These are phyloP conservation scores for Raffaelea arxii DNA, from an alignment of 2,329 filamentous ascomycete species.

Conservation along the genomic window DNA sequence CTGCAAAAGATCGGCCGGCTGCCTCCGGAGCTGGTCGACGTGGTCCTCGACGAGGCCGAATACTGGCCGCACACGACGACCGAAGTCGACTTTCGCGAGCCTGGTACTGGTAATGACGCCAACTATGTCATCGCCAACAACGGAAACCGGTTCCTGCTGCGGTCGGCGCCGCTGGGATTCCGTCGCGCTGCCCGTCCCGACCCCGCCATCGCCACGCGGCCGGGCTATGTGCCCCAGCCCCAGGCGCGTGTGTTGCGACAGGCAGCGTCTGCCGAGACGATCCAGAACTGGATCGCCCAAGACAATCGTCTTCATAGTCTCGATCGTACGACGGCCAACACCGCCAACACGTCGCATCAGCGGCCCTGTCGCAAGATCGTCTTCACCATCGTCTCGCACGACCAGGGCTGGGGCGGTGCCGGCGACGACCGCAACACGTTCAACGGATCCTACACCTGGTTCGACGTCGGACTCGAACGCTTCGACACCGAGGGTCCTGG, in stretches of 20 bases:
- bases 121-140: conserved; percentile 4
- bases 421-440: conserved; percentile 24
- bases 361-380: conserved; percentile 50
- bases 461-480: conserved; percentile 50
- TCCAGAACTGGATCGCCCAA: no score
- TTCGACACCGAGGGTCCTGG: conserved; percentile 28
- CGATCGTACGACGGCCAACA: no score
- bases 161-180: background rate
- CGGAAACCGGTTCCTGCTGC: conserved; percentile 8
- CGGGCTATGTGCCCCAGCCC: no score
- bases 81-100: conserved; percentile 18
- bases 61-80: conserved; percentile 48
- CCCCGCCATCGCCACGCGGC: no score
- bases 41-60: conserved; percentile 48
- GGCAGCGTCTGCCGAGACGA: no score
- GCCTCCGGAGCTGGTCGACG: conserved; percentile 45
- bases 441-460: conserved; percentile 48
- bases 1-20: conserved; percentile 33
- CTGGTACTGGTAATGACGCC: no score
- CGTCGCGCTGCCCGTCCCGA: no score
- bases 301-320: no score
- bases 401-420: conserved; percentile 47
- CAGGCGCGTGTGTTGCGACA: no score
- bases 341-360: no score
- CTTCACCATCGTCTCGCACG: conserved; percentile 45